Conservation (phyloP, 768 basidiomycete genomes). For the Exsudoporus frostii region DNA sequence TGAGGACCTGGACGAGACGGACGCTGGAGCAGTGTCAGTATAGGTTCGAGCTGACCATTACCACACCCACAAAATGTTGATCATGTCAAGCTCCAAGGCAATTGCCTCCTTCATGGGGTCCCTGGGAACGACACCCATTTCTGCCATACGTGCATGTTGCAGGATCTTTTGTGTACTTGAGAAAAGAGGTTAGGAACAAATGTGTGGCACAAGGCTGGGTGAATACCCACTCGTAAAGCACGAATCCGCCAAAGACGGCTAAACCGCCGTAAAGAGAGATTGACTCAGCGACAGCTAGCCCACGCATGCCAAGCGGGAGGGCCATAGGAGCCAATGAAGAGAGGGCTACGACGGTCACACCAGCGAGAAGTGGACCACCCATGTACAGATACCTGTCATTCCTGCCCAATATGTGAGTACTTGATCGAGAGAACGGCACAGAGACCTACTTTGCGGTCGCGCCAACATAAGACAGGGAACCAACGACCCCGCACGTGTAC, state of each 20-base stretch:
- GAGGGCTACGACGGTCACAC: constrained; percentile 83
- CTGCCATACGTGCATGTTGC: constrained; percentile 69
- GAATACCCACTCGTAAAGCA: constrained; percentile 75
- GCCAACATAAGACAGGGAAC: constrained; percentile 81
- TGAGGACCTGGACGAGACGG: constrained; percentile 75
- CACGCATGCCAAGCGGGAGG: constrained; percentile 77
- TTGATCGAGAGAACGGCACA: background rate
- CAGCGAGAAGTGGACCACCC: constrained; percentile 85
- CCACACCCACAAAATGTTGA: constrained; percentile 77
- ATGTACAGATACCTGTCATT: constrained; percentile 83
- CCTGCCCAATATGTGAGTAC: constrained; percentile 26
- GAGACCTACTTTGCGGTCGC: constrained; percentile 73
- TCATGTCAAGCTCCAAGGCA: constrained; percentile 78
- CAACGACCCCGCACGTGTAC: constrained; percentile 86
- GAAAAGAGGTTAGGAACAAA: background rate
- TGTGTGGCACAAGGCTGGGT: background rate
- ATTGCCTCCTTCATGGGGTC: constrained; percentile 82
- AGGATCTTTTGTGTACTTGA: constrained; percentile 78
- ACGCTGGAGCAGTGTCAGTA: constrained; percentile 44
- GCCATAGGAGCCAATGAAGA: constrained; percentile 87
- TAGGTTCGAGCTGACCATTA: background rate
- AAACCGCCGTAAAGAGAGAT: constrained; percentile 86
- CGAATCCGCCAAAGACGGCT: constrained; percentile 83
- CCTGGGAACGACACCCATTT: constrained; percentile 58
- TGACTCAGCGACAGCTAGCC: constrained; percentile 70